Evolutionary conservation across 2,329 filamentous ascomycete genomes (phyloP).

Genomic region (Aspergillus sp.): DNA sequence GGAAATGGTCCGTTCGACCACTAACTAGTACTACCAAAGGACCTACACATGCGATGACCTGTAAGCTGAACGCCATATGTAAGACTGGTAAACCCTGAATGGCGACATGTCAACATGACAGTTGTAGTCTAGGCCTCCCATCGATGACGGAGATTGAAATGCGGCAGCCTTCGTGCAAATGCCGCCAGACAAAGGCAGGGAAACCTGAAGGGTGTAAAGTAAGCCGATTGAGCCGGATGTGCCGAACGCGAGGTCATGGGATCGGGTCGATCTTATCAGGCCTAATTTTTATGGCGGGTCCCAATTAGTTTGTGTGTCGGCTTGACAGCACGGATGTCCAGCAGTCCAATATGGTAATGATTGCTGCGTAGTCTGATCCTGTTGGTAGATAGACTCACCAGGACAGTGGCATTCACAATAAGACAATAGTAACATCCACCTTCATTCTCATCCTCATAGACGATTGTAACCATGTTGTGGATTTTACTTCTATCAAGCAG

Average conservation of each 20-base stretch:
- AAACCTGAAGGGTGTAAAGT: background rate
- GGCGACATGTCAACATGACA: background rate
- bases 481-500: background rate
- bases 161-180: background rate
- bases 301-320: background rate
- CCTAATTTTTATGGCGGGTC: conserved; percentile 2
- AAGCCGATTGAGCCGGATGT: conserved; percentile 1
- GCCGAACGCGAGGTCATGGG: background rate
- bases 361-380: background rate
- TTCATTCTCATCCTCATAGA: background rate
- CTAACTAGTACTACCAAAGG: background rate
- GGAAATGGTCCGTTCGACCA: background rate
- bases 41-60: background rate
- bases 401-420: background rate
- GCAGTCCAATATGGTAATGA: conserved; percentile 7
- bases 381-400: background rate
- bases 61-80: background rate
- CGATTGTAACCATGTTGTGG: background rate
- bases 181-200: background rate
- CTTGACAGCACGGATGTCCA: conserved; percentile 9
- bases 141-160: background rate
- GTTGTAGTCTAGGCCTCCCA: too few species aligned
- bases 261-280: conserved; percentile 6
- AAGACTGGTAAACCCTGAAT: background rate
- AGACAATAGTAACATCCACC: background rate